Percentiles rank a stretch among this genome's conserved stretches.
Evolutionary conservation across 139 green algal species (phyloP).

Genomic region (Mychonastes homosphaera): DNA sequence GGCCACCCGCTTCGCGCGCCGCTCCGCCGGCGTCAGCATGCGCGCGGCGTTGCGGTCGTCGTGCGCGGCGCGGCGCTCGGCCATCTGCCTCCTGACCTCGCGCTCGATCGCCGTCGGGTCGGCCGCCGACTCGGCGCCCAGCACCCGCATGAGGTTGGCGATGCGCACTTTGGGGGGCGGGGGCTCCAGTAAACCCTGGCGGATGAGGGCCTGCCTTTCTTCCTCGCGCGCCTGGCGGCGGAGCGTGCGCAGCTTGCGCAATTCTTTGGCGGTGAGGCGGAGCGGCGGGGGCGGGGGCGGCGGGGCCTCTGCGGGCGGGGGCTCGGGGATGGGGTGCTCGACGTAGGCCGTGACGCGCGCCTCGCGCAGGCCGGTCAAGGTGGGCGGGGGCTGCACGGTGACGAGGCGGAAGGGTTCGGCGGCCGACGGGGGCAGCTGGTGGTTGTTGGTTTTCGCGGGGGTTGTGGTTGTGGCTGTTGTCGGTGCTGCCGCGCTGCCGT

Average conservation of each 20-base stretch:
- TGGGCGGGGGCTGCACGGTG: not conserved
- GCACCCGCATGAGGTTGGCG: conserved; percentile 88
- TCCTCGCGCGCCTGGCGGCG: conserved; percentile 77
- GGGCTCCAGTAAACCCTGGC: conserved; percentile 85
- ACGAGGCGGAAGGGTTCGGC: no score
- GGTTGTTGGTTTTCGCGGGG: no score
- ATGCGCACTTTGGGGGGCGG: conserved; percentile 95
- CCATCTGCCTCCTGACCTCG: conserved; percentile 67
- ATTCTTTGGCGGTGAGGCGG: conserved; percentile 65
- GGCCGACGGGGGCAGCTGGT: no score
- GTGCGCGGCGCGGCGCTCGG: conserved; percentile 56
- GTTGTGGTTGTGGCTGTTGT: no score
- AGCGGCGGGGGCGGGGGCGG: conserved; percentile 55
- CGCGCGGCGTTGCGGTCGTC: conserved; percentile 89
- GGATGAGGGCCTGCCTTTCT: conserved; percentile 96
- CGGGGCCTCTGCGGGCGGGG: conserved; percentile 68
- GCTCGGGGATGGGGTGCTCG: conserved; percentile 82
- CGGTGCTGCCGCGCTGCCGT: no score
- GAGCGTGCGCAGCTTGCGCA: conserved; percentile 95
- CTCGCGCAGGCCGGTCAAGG: no score
- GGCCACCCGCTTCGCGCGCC: conserved; percentile 82
- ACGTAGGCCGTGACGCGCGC: conserved; percentile 57
- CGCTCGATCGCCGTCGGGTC: conserved; percentile 90
- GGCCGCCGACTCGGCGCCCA: conserved; percentile 65
- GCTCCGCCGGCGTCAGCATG: conserved; percentile 88